Conservation (phyloP, 805 yeast genomes). For the Blastobotrys muscicola region DNA sequence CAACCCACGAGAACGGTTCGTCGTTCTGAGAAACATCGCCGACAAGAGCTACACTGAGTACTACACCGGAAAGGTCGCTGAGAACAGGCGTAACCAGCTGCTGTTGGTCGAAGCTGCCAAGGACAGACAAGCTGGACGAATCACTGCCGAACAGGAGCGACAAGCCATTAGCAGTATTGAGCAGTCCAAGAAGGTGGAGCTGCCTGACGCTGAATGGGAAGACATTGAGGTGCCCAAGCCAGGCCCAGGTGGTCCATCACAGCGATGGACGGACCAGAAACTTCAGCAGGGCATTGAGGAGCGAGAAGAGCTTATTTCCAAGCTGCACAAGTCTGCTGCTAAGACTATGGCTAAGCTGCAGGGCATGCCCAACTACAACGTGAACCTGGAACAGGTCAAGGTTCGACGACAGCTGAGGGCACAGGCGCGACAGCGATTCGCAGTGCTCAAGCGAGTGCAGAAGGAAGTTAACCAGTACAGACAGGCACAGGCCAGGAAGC, state of each 20-base stretch:
- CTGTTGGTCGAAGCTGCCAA: background rate
- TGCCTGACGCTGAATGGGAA: no score
- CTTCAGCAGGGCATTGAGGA: conserved; percentile 1
- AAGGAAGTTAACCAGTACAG: conserved; percentile 3
- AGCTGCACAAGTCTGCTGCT: conserved; percentile 1
- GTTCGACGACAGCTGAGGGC: conserved; percentile 2
- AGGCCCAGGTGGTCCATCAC: conserved; percentile 6
- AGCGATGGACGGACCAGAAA: conserved; percentile 1
- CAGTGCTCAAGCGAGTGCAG: conserved; percentile 5
- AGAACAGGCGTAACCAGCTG: conserved; percentile 1
- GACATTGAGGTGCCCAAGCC: background rate
- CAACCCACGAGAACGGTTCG: conserved; percentile 18
- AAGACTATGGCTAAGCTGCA: conserved; percentile 1
- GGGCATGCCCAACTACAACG: conserved; percentile 2
- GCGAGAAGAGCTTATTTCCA: background rate
- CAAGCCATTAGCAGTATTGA: no score
- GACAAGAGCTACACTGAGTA: background rate
- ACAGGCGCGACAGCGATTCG: conserved; percentile 2
- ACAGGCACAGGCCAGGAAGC: conserved; percentile 1
- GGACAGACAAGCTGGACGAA: background rate
- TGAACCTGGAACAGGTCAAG: background rate
- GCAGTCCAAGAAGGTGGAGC: no score
- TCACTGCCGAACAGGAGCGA: background rate
- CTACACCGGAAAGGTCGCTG: background rate
- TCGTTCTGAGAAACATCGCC: conserved; percentile 14